Base-by-base conservation (phyloP, 2,329 filamentous ascomycete genomes). In the Colletotrichum tamarilloi region DNA sequence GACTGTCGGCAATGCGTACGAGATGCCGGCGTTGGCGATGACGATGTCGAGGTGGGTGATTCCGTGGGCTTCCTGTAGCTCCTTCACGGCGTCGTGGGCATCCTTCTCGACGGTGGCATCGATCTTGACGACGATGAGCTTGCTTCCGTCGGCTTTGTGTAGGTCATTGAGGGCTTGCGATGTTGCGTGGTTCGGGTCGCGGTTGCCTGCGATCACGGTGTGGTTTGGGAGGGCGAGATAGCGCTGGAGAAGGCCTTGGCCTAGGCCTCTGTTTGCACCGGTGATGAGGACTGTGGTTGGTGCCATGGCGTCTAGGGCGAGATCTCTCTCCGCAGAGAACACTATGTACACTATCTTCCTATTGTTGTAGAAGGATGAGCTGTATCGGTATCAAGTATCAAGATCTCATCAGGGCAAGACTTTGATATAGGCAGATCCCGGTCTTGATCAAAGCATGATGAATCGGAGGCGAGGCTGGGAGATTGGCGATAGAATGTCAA, bases 181-280 rank as follows among this genome's bases (percentile, higher is more conserved):
- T 1, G 75, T 76, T 0, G 78, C 26, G n/a, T 77, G 69, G 4
- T 49, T 35, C 8, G 80, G 78, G 74, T 84, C 72, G 12, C 85
- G 83, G 60, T 82, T 81, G 2, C 77, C 80, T 26, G 84, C 84
- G 22, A 86, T 84, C 59, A 84, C 77, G 6, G 77, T 87, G 80
- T 92, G 89, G 81, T 92, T 89, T 77, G 89, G 86, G 55, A 87
- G 85, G n/a, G 85, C 82, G 1, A 86, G 81, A 74, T 82, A 85
- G 9, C 75, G 78, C 59, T 79, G 68, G 2, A 82, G 57, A 4
- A 86, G 76, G 0, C 80, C 82, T 26, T 74, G 74, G 3, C 84
- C 84, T 2, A 86, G 73, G 58, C 84, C 84, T 35, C 83, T 78
- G 70, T 80, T 82, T n/a, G 79, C 81, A 60, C 83, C 84, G 2